Evolutionary conservation across 2,329 filamentous ascomycete species (phyloP).

Genomic region (Podosphaera xanthii): DNA sequence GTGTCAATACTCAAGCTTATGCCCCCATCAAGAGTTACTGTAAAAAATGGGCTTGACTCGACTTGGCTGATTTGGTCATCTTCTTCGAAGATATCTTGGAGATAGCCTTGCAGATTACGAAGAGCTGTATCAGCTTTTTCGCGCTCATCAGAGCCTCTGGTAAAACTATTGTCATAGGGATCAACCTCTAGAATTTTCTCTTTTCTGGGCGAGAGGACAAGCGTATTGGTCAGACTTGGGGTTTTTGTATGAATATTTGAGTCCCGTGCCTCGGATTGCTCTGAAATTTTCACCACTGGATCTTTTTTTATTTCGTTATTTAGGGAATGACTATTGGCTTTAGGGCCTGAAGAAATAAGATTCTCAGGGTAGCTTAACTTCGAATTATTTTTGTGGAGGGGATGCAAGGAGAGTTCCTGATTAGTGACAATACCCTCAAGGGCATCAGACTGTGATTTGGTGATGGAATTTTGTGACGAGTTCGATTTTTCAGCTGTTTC

Average conservation of each 20-base stretch:
- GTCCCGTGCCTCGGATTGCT: background rate
- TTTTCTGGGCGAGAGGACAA: background rate
- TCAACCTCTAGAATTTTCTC: background rate
- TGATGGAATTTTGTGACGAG: background rate
- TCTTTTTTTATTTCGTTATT: background rate
- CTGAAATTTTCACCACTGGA: background rate
- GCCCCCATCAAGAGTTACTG: constrained; percentile 36
- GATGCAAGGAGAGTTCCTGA: background rate
- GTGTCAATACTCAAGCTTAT: constrained; percentile 40
- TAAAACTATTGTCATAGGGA: constrained; percentile 23
- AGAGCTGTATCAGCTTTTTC: constrained; percentile 59
- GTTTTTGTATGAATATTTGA: background rate
- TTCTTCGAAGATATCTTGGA: constrained; percentile 52
- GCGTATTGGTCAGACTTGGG: background rate
- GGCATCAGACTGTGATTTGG: background rate
- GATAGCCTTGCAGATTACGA: constrained; percentile 42
- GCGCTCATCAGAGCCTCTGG: constrained; percentile 51
- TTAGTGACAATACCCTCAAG: background rate
- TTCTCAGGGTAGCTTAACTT: background rate
- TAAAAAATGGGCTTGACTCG: constrained; percentile 23
- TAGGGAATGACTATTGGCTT: background rate
- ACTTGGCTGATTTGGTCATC: constrained; percentile 38
- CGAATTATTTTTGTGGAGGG: background rate
- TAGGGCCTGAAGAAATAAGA: background rate
- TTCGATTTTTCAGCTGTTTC: background rate